Conservation (phyloP, 2,329 filamentous ascomycete species). For the Clonostachys rosea region DNA sequence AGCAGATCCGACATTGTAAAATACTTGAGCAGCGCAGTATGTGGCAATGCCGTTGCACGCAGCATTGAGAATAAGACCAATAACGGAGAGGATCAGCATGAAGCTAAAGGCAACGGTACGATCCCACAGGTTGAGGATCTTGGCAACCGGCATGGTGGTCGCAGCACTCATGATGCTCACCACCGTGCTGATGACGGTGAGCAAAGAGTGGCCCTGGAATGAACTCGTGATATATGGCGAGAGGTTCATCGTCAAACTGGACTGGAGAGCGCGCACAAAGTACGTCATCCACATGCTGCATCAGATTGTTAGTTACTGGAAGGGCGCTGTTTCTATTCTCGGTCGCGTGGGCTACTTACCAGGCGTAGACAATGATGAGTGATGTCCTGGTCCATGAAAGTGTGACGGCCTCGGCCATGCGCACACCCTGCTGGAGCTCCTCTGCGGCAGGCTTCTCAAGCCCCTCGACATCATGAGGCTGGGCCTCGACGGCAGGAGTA, state of each 20-base stretch:
- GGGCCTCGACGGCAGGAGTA: too few relatives aligned
- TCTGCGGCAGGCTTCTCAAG: too few relatives aligned
- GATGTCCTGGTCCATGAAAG: too few relatives aligned
- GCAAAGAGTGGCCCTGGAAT: slow-evolving; percentile 27
- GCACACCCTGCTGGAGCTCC: too few relatives aligned
- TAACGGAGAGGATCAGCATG: slow-evolving; percentile 23
- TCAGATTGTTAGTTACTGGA: too few relatives aligned
- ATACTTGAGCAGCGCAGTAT: slow-evolving; percentile 26
- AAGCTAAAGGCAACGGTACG: slow-evolving; percentile 24
- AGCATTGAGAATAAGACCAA: slow-evolving; percentile 49
- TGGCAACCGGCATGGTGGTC: slow-evolving; percentile 19
- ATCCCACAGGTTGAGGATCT: slow-evolving; percentile 28
- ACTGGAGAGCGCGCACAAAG: slow-evolving; percentile 34
- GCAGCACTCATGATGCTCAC: slow-evolving; percentile 22
- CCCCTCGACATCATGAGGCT: too few relatives aligned
- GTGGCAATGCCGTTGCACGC: slow-evolving; percentile 40
- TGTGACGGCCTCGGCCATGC: too few relatives aligned
- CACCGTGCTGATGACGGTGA: slow-evolving; percentile 37
- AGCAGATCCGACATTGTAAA: slow-evolving; percentile 52
- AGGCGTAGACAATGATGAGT: too few relatives aligned
- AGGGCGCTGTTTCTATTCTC: too few relatives aligned
- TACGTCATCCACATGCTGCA: slow-evolving; percentile 34
- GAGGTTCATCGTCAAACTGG: slow-evolving; percentile 25
- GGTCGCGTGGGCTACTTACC: too few relatives aligned
- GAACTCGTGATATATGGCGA: slow-evolving; percentile 23